Evolutionary conservation across 305 asterid genomes (phyloP).

Genomic region (Salvia sclarea): DNA sequence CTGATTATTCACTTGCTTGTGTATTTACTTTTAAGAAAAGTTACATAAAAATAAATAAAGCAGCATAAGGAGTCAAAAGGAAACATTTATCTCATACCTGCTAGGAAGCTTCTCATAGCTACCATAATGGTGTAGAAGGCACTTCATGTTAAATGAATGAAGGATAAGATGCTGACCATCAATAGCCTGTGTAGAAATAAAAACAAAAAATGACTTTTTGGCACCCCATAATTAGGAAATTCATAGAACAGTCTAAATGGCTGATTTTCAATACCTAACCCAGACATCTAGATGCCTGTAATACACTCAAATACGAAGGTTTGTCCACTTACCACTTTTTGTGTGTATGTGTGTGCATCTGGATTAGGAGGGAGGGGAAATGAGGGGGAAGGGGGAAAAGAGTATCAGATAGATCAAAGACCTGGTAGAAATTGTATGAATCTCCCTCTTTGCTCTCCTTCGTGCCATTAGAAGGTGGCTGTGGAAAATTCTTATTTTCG

Average conservation of each 20-base stretch:
- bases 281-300: slow-evolving; percentile 21
- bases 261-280: slow-evolving; percentile 1
- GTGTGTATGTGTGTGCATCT: not conserved
- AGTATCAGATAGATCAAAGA: slow-evolving; percentile 30
- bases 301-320: slow-evolving; percentile 2
- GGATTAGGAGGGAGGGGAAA: not conserved
- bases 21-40: not conserved
- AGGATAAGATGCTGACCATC: slow-evolving; percentile 94
- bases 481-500: slow-evolving; percentile 33
- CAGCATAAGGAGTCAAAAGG: not conserved
- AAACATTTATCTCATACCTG: slow-evolving; percentile 47
- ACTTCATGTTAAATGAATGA: slow-evolving; percentile 91
- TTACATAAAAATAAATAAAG: too few species aligned
- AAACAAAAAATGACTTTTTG: slow-evolving; percentile 2
- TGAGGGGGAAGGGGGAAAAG: not conserved
- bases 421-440: slow-evolving; percentile 93
- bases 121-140: slow-evolving; percentile 88
- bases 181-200: slow-evolving; percentile 54
- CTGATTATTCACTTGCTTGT: slow-evolving; percentile 20
- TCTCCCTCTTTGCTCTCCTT: slow-evolving; percentile 44
- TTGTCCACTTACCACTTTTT: not conserved
- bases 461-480: slow-evolving; percentile 33
- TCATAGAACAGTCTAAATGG: not conserved
- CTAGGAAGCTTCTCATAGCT: slow-evolving; percentile 75
- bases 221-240: slow-evolving; percentile 12